A percentile compares a stretch with the other conserved stretches of the same genome.
Conservation (phyloP, 1,139 yeast species). For the Citeromyces siamensis region DNA sequence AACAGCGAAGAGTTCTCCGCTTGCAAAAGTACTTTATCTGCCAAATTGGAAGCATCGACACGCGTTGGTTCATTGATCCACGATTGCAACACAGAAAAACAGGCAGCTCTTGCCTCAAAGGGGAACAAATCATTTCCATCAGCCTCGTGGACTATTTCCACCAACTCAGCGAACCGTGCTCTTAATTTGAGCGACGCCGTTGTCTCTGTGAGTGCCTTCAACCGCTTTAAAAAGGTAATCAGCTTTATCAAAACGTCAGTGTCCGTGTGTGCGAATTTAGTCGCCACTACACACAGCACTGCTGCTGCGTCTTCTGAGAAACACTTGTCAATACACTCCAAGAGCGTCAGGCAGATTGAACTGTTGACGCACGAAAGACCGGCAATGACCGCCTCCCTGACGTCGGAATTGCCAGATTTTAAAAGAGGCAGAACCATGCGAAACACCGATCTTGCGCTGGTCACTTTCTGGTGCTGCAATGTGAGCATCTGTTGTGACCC, state of each 20-base stretch:
- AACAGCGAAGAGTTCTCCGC: not conserved
- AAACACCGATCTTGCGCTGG: constrained; percentile 86
- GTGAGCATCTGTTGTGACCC: constrained; percentile 66
- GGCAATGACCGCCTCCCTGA: constrained; percentile 75
- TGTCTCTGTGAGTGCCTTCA: constrained; percentile 43
- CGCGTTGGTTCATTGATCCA: constrained; percentile 60
- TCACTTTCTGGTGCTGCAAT: constrained; percentile 82
- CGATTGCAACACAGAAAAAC: constrained; percentile 72
- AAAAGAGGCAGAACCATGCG: constrained; percentile 77
- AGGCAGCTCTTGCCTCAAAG: constrained; percentile 75
- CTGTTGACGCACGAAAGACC: constrained; percentile 87
- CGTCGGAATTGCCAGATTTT: constrained; percentile 55
- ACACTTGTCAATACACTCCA: constrained; percentile 59
- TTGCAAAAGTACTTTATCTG: not conserved
- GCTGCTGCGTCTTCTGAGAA: not conserved
- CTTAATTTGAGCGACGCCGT: constrained; percentile 67
- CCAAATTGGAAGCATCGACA: not conserved
- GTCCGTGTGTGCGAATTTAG: constrained; percentile 26
- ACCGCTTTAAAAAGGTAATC: constrained; percentile 54
- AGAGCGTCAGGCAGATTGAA: constrained; percentile 71
- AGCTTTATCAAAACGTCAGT: constrained; percentile 58
- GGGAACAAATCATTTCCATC: constrained; percentile 37
- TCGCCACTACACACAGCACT: constrained; percentile 7
- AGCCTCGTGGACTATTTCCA: constrained; percentile 25
- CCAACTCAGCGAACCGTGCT: constrained; percentile 66